Percentiles rank a stretch among this genome's conserved stretches.
phyloP scores from a whole-genome alignment of 2,329 filamentous ascomycete genomes.

The Neocucurbitaria cava region DNA sequence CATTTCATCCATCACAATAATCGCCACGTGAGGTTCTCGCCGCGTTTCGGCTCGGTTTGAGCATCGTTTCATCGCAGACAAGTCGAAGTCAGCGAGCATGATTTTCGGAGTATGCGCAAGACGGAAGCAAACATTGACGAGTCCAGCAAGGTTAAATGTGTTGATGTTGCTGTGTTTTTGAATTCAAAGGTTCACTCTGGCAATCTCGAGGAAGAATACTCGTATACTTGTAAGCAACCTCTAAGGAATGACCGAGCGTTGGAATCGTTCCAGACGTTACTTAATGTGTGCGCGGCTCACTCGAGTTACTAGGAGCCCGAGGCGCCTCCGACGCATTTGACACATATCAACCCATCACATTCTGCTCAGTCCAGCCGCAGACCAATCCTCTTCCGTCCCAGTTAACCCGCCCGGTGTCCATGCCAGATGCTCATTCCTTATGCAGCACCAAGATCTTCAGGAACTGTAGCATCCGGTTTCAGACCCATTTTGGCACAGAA shows the following conservation, averaged over 20 bases:
- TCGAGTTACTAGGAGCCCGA: conserved; percentile 23
- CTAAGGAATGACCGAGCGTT: not conserved
- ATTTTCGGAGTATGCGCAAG: too few relatives aligned
- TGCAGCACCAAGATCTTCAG: conserved; percentile 32
- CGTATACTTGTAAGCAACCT: not conserved
- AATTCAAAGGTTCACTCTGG: not conserved
- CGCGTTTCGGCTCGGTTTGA: conserved; percentile 38
- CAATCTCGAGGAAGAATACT: not conserved
- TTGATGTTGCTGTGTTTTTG: not conserved
- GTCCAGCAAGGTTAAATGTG: not conserved
- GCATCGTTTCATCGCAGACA: conserved; percentile 29
- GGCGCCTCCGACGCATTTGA: conserved; percentile 29
- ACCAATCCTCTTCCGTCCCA: conserved; percentile 17
- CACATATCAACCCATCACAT: conserved; percentile 27
- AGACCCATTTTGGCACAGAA: conserved; percentile 19
- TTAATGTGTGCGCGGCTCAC: conserved; percentile 17
- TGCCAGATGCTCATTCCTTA: conserved; percentile 21
- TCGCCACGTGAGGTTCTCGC: conserved; percentile 4
- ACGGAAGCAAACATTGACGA: not conserved
- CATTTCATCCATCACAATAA: conserved; percentile 1
- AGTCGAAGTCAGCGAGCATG: too few relatives aligned
- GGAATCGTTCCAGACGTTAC: not conserved
- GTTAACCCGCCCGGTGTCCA: conserved; percentile 18
- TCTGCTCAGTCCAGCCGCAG: conserved; percentile 13
- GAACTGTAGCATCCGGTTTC: conserved; percentile 44